phyloP scores from a whole-genome alignment of 2,329 filamentous ascomycete species.

The Stachybotrys chartarum region DNA sequence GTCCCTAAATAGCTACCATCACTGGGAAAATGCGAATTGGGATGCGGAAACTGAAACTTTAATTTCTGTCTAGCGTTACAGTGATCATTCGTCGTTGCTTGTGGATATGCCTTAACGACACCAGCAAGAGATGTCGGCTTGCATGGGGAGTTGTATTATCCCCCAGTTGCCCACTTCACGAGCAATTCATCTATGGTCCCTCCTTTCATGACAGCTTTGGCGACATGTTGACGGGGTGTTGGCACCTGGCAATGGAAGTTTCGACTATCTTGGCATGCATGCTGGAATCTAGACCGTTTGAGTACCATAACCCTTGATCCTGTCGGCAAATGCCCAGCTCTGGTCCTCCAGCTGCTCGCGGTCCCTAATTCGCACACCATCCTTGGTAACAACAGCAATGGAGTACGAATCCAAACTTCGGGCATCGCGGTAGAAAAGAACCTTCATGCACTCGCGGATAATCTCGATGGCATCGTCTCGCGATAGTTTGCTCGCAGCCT shows the following conservation, averaged over 20 bases:
- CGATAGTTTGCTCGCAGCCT: slow-evolving; percentile 60
- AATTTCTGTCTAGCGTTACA: background rate
- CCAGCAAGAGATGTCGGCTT: background rate
- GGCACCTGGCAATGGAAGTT: background rate
- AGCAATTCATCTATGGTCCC: background rate
- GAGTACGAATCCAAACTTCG: slow-evolving; percentile 88
- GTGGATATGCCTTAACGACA: background rate
- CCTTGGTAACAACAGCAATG: slow-evolving; percentile 81
- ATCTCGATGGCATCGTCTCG: slow-evolving; percentile 74
- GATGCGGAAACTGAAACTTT: background rate
- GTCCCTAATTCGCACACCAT: slow-evolving; percentile 79
- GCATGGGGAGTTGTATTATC: no score
- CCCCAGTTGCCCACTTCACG: no score
- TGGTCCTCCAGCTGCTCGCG: slow-evolving; percentile 85
- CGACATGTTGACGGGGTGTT: background rate
- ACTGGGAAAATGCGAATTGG: background rate
- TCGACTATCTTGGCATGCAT: background rate
- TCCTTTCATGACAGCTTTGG: background rate
- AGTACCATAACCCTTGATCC: slow-evolving; percentile 90
- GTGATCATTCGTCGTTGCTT: background rate
- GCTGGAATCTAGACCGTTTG: slow-evolving; percentile 50
- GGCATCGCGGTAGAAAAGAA: slow-evolving; percentile 94
- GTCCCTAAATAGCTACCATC: background rate
- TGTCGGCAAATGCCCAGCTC: slow-evolving; percentile 97
- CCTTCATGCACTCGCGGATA: slow-evolving; percentile 94